phyloP scores from a whole-genome alignment of 2,329 filamentous ascomycete species.

The Trichophyton rubrum region DNA sequence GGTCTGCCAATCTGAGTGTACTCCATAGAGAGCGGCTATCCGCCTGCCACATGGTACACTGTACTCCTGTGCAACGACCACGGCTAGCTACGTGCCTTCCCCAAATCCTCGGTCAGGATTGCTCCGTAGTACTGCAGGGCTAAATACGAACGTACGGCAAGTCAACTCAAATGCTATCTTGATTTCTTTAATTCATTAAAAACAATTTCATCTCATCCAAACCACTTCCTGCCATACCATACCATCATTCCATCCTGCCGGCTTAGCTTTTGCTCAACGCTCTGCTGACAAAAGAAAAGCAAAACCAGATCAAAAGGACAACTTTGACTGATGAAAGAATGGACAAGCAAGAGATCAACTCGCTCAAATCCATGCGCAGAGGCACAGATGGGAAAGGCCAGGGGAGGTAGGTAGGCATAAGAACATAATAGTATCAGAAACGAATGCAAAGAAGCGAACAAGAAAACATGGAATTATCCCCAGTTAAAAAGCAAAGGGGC shows the following conservation, averaged over 20 bases:
- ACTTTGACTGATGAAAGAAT: constrained; percentile 44
- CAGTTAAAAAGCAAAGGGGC: not conserved
- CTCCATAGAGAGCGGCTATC: not conserved
- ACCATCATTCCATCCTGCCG: not conserved
- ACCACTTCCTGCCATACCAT: not conserved
- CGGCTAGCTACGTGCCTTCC: not conserved
- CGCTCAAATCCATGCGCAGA: not conserved
- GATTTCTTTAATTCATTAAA: constrained; percentile 1
- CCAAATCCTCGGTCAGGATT: not conserved
- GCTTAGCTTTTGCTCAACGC: not conserved
- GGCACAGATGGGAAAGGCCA: not conserved
- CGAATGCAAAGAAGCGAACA: not conserved
- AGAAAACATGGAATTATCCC: not conserved
- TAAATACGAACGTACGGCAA: not conserved
- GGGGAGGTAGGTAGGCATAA: not conserved
- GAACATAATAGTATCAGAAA: not conserved
- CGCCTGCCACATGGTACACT: not conserved
- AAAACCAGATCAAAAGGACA: constrained; percentile 20
- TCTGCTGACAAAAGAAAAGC: not conserved
- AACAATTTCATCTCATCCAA: constrained; percentile 4
- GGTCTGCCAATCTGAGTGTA: not conserved
- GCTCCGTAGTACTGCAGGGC: not conserved
- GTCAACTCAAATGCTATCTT: not conserved
- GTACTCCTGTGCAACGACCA: not conserved
- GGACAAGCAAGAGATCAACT: constrained; percentile 2